Conservation (phyloP, 2,329 filamentous ascomycete species). For the Alternaria arborescens region DNA sequence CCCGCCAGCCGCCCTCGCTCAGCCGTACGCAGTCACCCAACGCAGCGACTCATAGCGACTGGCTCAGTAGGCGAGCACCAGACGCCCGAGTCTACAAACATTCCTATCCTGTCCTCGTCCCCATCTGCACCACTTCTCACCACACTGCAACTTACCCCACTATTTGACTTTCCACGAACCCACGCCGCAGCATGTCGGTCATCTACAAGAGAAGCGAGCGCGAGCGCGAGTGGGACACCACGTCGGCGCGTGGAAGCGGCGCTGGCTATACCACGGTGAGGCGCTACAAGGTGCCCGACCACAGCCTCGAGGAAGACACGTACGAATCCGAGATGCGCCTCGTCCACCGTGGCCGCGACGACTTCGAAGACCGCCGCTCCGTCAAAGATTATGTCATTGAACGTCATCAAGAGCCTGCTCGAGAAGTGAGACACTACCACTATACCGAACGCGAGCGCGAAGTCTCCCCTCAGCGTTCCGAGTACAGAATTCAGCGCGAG, state of each 20-base stretch:
- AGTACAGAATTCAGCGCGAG: slow-evolving; percentile 62
- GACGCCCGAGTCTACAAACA: slow-evolving; percentile 9
- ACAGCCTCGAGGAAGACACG: slow-evolving; percentile 52
- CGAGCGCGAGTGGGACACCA: slow-evolving; percentile 56
- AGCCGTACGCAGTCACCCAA: slow-evolving; percentile 19
- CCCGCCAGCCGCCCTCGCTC: slow-evolving; percentile 28
- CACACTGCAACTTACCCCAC: slow-evolving; percentile 4
- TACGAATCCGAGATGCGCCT: slow-evolving; percentile 61
- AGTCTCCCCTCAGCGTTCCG: slow-evolving; percentile 55
- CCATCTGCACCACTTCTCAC: slow-evolving; percentile 6
- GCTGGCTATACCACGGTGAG: slow-evolving; percentile 64
- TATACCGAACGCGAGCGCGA: slow-evolving; percentile 46
- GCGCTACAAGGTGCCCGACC: slow-evolving; percentile 65
- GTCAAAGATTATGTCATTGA: slow-evolving; percentile 53
- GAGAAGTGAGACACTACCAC: slow-evolving; percentile 50
- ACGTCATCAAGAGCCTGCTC: slow-evolving; percentile 38
- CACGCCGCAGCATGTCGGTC: slow-evolving; percentile 53
- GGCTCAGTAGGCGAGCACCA: slow-evolving; percentile 26
- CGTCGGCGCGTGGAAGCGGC: slow-evolving; percentile 40
- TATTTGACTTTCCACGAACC: slow-evolving; percentile 8
- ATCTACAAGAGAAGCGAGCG: slow-evolving; percentile 55
- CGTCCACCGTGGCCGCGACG: slow-evolving; percentile 51
- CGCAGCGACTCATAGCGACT: slow-evolving; percentile 19
- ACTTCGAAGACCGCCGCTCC: slow-evolving; percentile 44
- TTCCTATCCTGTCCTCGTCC: neutral